phyloP scores from a whole-genome alignment of 352 stramenopile species.

The Blastocystis sp. region DNA sequence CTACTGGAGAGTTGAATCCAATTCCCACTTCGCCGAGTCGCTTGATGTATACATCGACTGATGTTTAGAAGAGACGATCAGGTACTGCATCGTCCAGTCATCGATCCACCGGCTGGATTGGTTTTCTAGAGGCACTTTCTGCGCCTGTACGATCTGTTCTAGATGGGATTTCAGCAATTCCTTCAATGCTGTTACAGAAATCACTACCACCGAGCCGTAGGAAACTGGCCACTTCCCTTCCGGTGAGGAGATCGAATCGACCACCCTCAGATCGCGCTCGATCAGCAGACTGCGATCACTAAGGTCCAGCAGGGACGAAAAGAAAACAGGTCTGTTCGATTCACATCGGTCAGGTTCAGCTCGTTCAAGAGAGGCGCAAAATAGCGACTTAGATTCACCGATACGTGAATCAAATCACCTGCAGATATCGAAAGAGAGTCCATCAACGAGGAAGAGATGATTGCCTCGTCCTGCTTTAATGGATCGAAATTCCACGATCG shows the following conservation, averaged over 20 bases:
- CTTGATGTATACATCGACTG: neutral
- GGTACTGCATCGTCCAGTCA: slow-evolving; percentile 29
- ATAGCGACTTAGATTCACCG: slow-evolving; percentile 37
- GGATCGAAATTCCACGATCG: neutral
- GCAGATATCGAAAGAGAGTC: neutral
- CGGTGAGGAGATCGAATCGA: neutral
- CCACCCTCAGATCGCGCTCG: neutral
- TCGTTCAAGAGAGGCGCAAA: neutral
- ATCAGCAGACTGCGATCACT: neutral
- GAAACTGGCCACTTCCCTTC: slow-evolving; percentile 35
- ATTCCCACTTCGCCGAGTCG: neutral
- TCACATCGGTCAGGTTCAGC: neutral
- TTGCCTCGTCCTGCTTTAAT: neutral
- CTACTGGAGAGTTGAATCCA: neutral
- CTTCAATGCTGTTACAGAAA: neutral
- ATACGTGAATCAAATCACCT: neutral
- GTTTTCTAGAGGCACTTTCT: neutral
- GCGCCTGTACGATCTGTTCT: neutral
- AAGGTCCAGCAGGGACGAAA: no score
- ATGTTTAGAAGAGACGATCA: slow-evolving; percentile 1
- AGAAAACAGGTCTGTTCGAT: neutral
- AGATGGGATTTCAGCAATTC: neutral
- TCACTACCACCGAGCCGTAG: slow-evolving; percentile 23
- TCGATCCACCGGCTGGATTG: neutral
- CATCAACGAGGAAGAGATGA: slow-evolving; percentile 5